A percentile compares a stretch with the other conserved stretches of the same genome.
These are phyloP conservation scores for Neofusicoccum sp. DNA, from an alignment of 2,329 filamentous ascomycete genomes.

Conservation along the genomic window DNA sequence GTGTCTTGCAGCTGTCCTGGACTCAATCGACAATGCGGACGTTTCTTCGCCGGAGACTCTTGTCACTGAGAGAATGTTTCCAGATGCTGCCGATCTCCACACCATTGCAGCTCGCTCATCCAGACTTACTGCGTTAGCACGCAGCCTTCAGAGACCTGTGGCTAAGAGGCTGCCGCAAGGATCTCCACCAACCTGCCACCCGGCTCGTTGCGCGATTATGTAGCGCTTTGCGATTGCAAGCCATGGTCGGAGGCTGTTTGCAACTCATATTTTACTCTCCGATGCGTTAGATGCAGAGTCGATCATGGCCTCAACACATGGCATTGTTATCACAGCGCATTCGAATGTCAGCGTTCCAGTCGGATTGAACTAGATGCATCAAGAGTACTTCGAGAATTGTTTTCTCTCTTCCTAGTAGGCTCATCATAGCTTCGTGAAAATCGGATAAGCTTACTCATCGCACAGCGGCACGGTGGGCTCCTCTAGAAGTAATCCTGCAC, in stretches of 20 bases:
- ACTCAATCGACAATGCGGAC: neutral
- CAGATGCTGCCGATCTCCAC: neutral
- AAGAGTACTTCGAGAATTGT: too few relatives aligned
- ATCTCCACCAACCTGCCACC: neutral
- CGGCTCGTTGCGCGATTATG: constrained; percentile 6
- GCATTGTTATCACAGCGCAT: too few relatives aligned
- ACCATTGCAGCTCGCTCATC: neutral
- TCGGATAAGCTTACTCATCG: too few relatives aligned
- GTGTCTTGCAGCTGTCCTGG: neutral
- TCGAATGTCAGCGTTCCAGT: too few relatives aligned
- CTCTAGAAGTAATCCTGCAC: neutral
- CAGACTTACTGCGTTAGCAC: neutral
- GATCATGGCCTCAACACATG: too few relatives aligned
- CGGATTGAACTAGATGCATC: too few relatives aligned
- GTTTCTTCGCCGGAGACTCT: neutral
- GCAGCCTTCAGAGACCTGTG: neutral
- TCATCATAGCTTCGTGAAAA: too few relatives aligned
- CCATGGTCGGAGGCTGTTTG: too few relatives aligned
- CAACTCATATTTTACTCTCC: too few relatives aligned
- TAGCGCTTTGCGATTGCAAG: neutral
- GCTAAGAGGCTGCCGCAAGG: neutral
- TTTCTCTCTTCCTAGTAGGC: too few relatives aligned
- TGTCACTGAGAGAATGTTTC: neutral
- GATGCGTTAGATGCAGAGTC: too few relatives aligned
- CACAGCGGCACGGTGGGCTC: neutral